Base-by-base conservation (phyloP, 768 basidiomycete genomes). In the Dioszegia aurantiaca region DNA sequence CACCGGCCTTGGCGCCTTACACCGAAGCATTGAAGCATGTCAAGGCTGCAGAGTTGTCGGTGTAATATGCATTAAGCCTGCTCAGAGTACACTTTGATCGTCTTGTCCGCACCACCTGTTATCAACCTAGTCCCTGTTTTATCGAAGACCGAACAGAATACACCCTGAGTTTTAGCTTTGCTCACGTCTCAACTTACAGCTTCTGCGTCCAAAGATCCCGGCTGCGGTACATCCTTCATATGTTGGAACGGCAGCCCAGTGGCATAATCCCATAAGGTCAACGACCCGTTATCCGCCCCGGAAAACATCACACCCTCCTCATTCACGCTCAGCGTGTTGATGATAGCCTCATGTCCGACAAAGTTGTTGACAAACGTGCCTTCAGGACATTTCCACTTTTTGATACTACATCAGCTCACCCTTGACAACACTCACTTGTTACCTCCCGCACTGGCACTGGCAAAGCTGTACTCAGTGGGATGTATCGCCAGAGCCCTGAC, bases 371-470 rank as follows among this genome's bases (percentile, higher is more conserved):
- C 94, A 64, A 99, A 98, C 2, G 84, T 77, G 44, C 95, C 95
- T 63, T 97, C 90, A 4, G 95, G 95, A 68, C 91, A 97, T 69
- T 94, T 95, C 94, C 94, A 99, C 77, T 98, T 98, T 75, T 99
- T 99, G 80, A 99, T 97, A 77, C 73, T 76, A 30, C 27, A 36
- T 65, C 49, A 65, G 64, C 64, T 19, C 19, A 33, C 17, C 19
- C 28, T 30, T 0, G 21, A 6, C 6, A 33, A 14, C 14, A 66
- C 75, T 59, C 58, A 76, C 75, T 98, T 98, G 80, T 97, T 97
- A 0, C 93, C 95, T n/a, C 95, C 95, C 0, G 94, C 89, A 24
- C 90, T 92, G 47, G 89, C 95, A 2, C 87, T 88, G 1, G 92
- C 95, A 71, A 99, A 99, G 30, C 87, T 88, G 80, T 92, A 98